Evolutionary conservation across 2,329 filamentous ascomycete genomes (phyloP), one percentile per base, ranked within the genome.

Genomic region (Colletotrichum sansevieriae): DNA sequence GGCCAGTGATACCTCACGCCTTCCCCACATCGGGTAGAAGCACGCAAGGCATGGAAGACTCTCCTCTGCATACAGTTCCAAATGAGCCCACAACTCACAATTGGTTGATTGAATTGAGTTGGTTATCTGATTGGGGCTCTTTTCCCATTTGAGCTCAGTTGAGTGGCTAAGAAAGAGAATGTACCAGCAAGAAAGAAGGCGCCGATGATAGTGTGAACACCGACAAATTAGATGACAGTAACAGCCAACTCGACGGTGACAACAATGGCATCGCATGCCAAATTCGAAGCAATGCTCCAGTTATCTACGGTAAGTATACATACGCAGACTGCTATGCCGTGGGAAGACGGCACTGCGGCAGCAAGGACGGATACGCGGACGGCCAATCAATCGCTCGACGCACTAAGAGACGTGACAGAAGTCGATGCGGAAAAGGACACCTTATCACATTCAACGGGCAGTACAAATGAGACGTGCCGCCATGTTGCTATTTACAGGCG

Each of bases 11-110:
- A 41, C 22, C 39, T 62, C 44, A 9, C n/a, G 56, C 22, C 35
- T 58, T 58, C 67, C 56, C 67, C 67, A 67, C 67, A 65, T 65
- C n/a, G n/a, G 61, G 54, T 29, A 65, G 10, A 62, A 68, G 65
- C 65, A 65, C 62, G 65, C 65, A 68, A 65, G 56, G 22, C 47
- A 51, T 43, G 22, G n/a, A 29, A 15, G 12, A 20, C 29, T 18
- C 43, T 20, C 43, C 12, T 12, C 46, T 51, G 35, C 18, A 13
- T 61, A 8, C n/a, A n/a, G 41, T 58, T 39, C 55, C 11, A 29
- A 49, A 9, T 29, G 33, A 59, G 18, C 18, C 22, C 12, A 22
- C 37, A 37, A 3, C 25, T 39, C 6, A 9, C 43, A 15, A 43
- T 52, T 52, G 46, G 33, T 41, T 41, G 46, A 35, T 25, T 46